These are phyloP conservation scores for Trichophyton mentagrophytes DNA, from an alignment of 2,329 filamentous ascomycete species.

Conservation along the genomic window DNA sequence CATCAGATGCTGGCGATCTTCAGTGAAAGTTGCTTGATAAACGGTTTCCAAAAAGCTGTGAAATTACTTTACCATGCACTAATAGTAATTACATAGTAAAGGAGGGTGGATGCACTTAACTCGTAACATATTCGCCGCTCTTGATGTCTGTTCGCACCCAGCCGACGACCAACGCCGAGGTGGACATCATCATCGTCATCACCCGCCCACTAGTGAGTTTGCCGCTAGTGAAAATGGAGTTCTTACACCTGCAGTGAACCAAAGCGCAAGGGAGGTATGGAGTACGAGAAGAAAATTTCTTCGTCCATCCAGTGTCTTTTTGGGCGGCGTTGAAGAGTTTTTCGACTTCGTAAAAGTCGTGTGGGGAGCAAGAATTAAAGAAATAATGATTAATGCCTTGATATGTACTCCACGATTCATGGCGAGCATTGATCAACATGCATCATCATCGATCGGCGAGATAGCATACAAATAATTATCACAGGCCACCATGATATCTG, in stretches of 20 bases:
- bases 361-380: background rate
- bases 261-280: background rate
- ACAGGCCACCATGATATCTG: background rate
- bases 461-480: background rate
- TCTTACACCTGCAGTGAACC: background rate
- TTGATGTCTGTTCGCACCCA: background rate
- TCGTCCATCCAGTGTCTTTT: background rate
- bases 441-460: background rate
- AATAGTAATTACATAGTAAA: background rate
- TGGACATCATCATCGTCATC: background rate
- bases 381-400: too few relatives aligned
- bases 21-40: background rate
- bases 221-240: background rate
- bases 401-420: background rate
- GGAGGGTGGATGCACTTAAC: background rate
- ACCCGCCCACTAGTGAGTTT: background rate
- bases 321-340: background rate
- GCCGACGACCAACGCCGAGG: background rate
- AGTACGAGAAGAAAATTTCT: background rate
- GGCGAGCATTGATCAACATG: background rate
- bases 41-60: background rate
- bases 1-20: background rate
- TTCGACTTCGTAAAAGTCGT: background rate
- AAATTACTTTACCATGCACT: background rate
- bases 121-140: background rate